Percentiles rank a stretch among this genome's conserved stretches.
Evolutionary conservation across 78 protist species (phyloP).

Genomic region (Anaeramoeba flamelloides): DNA sequence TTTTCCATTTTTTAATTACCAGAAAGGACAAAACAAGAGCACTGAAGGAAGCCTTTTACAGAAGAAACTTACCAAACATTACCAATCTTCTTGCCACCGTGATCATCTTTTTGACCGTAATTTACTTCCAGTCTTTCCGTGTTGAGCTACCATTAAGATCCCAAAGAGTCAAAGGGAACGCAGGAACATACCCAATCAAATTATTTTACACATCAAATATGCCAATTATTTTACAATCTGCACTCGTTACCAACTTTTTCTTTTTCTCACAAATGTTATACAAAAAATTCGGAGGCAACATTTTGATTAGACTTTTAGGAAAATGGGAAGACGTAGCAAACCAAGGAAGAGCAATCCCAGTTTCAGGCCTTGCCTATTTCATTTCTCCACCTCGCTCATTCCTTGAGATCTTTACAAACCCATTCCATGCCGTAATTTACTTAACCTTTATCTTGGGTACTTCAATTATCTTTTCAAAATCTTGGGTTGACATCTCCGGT

Average conservation of each 20-base stretch:
- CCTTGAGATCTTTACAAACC: constrained; percentile 68
- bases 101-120: constrained; percentile 85
- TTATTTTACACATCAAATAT: constrained; percentile 99
- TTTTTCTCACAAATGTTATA: constrained; percentile 88
- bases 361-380: constrained; percentile 93
- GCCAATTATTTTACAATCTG: constrained; percentile 96
- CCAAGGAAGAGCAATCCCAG: constrained; percentile 46
- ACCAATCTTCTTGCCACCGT: constrained; percentile 93
- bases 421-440: constrained; percentile 89
- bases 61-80: constrained; percentile 94
- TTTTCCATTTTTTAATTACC: constrained; percentile 80
- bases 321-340: constrained; percentile 66
- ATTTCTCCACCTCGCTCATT: constrained; percentile 82
- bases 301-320: constrained; percentile 84
- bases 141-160: constrained; percentile 77
- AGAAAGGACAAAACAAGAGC: constrained; percentile 80
- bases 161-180: too few species aligned
- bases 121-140: constrained; percentile 95
- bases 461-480: constrained; percentile 90
- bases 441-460: constrained; percentile 70
- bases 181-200: constrained; percentile 94
- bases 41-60: constrained; percentile 89
- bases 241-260: constrained; percentile 83
- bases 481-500: constrained; percentile 85
- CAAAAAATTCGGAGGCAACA: constrained; percentile 66